These are phyloP conservation scores for Pseudocercospora cruenta DNA, from an alignment of 2,329 filamentous ascomycete species.

Conservation along the genomic window DNA sequence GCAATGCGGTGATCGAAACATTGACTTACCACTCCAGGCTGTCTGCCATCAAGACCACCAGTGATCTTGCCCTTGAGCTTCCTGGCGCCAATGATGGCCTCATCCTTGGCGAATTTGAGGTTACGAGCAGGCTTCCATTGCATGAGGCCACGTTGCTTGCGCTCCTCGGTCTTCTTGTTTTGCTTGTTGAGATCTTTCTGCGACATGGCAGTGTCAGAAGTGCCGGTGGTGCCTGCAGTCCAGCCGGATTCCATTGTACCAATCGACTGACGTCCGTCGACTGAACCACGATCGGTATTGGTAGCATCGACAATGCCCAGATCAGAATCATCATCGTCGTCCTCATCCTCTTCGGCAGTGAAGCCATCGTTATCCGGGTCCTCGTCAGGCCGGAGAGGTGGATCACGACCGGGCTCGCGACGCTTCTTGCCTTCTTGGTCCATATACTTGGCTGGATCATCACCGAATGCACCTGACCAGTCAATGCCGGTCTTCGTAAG, in stretches of 20 bases:
- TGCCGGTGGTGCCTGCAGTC: constrained; percentile 39
- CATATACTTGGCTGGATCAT: constrained; percentile 68
- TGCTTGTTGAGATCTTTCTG: constrained; percentile 66
- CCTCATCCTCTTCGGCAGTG: constrained; percentile 40
- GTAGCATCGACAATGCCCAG: constrained; percentile 64
- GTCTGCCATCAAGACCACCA: constrained; percentile 71
- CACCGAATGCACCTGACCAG: constrained; percentile 84
- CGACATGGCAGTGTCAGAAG: constrained; percentile 28
- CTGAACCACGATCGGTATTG: constrained; percentile 35
- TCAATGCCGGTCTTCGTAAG: constrained; percentile 77
- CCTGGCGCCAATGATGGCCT: constrained; percentile 76
- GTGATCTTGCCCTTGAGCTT: constrained; percentile 77
- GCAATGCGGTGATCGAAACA: neutral
- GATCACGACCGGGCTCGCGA: constrained; percentile 59
- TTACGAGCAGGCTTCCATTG: constrained; percentile 93
- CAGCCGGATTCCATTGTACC: constrained; percentile 38
- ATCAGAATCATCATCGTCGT: constrained; percentile 43
- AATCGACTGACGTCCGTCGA: constrained; percentile 30
- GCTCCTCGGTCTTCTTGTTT: constrained; percentile 72
- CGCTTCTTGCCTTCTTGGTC: constrained; percentile 57
- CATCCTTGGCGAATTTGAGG: constrained; percentile 81
- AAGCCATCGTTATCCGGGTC: constrained; percentile 50
- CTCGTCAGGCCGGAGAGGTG: constrained; percentile 52
- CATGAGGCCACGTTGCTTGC: constrained; percentile 88
- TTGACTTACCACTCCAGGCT: constrained; percentile 72